phyloP scores from a whole-genome alignment of 225 moss, liverwort and hornwort species.

The Bryoerythrophyllum caledonicum region DNA sequence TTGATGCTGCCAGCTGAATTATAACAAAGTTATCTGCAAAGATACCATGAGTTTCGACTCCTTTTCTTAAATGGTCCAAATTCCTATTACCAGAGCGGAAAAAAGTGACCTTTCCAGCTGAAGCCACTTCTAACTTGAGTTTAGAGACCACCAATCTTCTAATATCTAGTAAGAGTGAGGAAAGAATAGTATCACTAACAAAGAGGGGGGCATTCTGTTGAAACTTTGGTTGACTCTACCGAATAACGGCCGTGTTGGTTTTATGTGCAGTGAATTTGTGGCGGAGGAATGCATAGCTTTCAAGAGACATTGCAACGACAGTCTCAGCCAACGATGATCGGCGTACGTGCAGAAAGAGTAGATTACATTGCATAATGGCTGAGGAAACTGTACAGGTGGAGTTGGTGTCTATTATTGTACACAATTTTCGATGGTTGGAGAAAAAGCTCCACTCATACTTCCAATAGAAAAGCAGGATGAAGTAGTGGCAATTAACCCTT shows the following conservation, averaged over 20 bases:
- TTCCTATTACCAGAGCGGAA: too few species aligned
- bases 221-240: too few species aligned
- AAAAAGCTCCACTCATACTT: constrained; percentile 14
- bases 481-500: too few species aligned
- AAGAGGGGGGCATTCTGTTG: too few species aligned
- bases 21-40: neutral
- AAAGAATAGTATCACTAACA: too few species aligned
- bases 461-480: neutral
- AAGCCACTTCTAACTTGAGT: too few species aligned
- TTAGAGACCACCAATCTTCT: too few species aligned
- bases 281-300: constrained; percentile 81
- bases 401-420: constrained; percentile 8
- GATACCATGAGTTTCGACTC: too few species aligned
- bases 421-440: neutral
- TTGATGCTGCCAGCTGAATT: neutral
- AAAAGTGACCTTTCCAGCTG: too few species aligned
- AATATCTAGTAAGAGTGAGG: too few species aligned
- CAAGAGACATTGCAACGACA: constrained; percentile 76
- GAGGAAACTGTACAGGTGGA: constrained; percentile 6
- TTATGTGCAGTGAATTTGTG: constrained; percentile 79
- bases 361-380: neutral
- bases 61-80: too few species aligned
- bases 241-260: neutral
- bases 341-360: constrained; percentile 7
- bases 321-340: constrained; percentile 56